Base-by-base conservation (phyloP, 768 basidiomycete species). In the Agaricus blazei region DNA sequence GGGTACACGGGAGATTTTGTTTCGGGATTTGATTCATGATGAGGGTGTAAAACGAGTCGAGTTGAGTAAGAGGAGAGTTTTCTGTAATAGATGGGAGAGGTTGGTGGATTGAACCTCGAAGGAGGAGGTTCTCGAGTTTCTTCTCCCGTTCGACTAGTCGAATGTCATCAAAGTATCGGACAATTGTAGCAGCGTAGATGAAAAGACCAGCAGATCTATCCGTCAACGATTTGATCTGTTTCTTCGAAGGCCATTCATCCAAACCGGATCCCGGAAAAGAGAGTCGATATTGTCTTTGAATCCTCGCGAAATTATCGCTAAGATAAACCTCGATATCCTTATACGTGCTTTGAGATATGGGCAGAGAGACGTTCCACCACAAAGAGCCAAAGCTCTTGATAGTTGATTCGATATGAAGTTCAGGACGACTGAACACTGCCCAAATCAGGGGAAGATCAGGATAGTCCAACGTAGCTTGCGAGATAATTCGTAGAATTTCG, bases 401-500 rank as follows among this genome's bases (percentile, higher is more conserved):
- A 26, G 59, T 50, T 4, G 48, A 46, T 14, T 44, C 46, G 54
- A 70, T 65, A 26, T 63, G 58, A 15, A 57, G 58, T 47, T 70
- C 69, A 3, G 63, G 64, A 3, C 69, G 62, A 56, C 68, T 70
- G n/a, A 63, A 57, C 14, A 68, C 52, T 9, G 66, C 52, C 46
- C 65, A 63, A 11, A 62, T 47, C 19, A 65, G 51, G 6, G 64
- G 66, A 29, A 67, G 54, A 9, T 19, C 14, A 9, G 52, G 45
- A 11, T 48, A 40, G 9, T 38, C 29, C 14, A 24, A 24, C 19
- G 36, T 36, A 14, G 46, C 47, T 2, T 37, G 15, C 12, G 49
- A 40, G 1, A 68, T 48, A 9, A 59, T 27, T 8, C 38, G 24
- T 3, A 68, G 4, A 12, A 66, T 50, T 4, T 57, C 44, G 9